Evolutionary conservation across 371 early-diverging fungal genomes (phyloP), one percentile per base, ranked within the genome.

Genomic region (Sporodiniella umbellata): DNA sequence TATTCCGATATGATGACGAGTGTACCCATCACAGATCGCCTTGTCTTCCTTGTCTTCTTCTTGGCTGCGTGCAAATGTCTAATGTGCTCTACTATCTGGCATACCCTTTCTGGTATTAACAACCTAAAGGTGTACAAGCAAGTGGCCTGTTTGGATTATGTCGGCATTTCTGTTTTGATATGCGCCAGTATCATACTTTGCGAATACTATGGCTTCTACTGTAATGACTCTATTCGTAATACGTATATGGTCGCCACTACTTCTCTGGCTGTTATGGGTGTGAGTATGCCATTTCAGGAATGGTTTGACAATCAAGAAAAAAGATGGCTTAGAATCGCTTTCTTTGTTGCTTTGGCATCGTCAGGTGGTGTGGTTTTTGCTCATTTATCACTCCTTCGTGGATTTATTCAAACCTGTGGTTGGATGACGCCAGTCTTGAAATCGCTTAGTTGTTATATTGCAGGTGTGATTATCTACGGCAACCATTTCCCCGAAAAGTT

Each of bases 151-250:
- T 60, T 87, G 64, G 93, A 93, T 59, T 93, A 90, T 69, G 83
- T 88, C 23, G 93, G 93, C 37, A 93, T 93, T 54, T 80, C 86
- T 33, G 72, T 79, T 1, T 68, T 90, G 33, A 88, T 88, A 49
- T 78, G 84, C 44, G 84, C 81, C 19, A 83, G 83, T 35, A 75
- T 79, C 37, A 60, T 81, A n/a, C 73, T 84, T 8, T 73, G 76
- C 22, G 70, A 84, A 62, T 84, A 83, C 53, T 84, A 84, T 54
- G 78, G 83, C 23, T 90, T 93, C 53, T 88, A 86, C 54, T 93
- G 90, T 70, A 60, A 81, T 48, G 79, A 81, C 14, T 46, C 53
- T 11, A 70, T 80, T 35, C 83, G 87, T 56, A 62, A 73, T 22
- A 56, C 81, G 2, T 91, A 93, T 54, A 73, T 90, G 33, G 53